Conservation (phyloP, 176 grass and related monocot species). For the Triticum urartu region DNA sequence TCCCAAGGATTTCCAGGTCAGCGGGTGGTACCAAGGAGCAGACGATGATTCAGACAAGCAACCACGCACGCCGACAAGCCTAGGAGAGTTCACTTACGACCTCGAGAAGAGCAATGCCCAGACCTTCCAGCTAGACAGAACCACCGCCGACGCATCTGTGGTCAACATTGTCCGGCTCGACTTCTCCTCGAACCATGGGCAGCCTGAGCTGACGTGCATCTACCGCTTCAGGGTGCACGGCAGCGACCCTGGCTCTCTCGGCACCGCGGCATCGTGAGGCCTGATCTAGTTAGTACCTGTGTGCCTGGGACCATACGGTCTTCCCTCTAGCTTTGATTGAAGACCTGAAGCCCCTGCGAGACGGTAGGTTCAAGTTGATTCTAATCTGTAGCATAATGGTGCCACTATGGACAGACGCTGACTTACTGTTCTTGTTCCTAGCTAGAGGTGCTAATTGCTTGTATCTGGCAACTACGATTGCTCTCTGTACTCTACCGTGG, state of each 20-base stretch:
- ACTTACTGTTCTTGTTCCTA: slow-evolving; percentile 10
- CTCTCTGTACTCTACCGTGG: background rate
- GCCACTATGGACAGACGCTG: background rate
- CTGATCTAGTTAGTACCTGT: slow-evolving; percentile 13
- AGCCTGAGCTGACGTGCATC: slow-evolving; percentile 64
- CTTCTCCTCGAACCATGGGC: slow-evolving; percentile 78
- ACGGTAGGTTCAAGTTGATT: background rate
- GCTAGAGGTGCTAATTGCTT: background rate
- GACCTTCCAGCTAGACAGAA: slow-evolving; percentile 59
- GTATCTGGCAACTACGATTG: background rate
- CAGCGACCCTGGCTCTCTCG: slow-evolving; percentile 40
- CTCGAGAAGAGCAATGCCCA: slow-evolving; percentile 73
- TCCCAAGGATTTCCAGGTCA: slow-evolving; percentile 68
- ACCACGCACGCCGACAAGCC: background rate
- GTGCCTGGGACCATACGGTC: background rate
- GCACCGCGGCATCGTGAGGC: slow-evolving; percentile 2
- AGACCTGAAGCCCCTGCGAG: background rate
- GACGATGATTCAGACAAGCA: slow-evolving; percentile 33
- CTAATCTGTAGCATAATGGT: slow-evolving; percentile 1
- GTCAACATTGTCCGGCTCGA: slow-evolving; percentile 65
- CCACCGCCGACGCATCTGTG: background rate
- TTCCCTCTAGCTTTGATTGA: background rate
- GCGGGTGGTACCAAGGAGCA: slow-evolving; percentile 55
- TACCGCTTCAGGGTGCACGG: slow-evolving; percentile 96
- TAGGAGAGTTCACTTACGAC: slow-evolving; percentile 71